Evolutionary conservation across 768 basidiomycete species (phyloP).

Genomic region (Kondoa subrosea): DNA sequence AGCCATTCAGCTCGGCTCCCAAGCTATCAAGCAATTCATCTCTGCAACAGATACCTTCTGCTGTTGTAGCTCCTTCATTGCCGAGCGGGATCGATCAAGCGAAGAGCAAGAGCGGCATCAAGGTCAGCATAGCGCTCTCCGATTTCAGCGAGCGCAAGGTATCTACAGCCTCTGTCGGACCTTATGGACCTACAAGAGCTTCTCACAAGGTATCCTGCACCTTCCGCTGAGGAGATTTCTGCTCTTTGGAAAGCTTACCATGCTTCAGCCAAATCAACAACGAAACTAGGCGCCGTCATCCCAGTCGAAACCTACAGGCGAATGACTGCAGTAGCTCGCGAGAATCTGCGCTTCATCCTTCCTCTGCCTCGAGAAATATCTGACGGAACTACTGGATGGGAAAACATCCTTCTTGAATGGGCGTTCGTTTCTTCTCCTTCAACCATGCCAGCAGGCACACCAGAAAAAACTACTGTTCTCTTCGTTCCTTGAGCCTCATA

Average conservation of each 20-base stretch:
- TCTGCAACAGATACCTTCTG: too few relatives aligned
- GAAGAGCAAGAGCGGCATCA: too few relatives aligned
- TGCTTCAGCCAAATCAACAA: slow-evolving; percentile 61
- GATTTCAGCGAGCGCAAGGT: too few relatives aligned
- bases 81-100: too few relatives aligned
- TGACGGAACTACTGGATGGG: slow-evolving; percentile 42
- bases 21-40: too few relatives aligned
- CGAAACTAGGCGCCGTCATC: slow-evolving; percentile 70
- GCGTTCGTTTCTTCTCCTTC: slow-evolving; percentile 43
- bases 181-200: slow-evolving; percentile 63
- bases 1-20: too few relatives aligned
- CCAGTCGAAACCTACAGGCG: slow-evolving; percentile 53
- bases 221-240: slow-evolving; percentile 52
- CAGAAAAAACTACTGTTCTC: slow-evolving; percentile 51
- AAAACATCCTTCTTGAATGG: slow-evolving; percentile 45
- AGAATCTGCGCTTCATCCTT: slow-evolving; percentile 63
- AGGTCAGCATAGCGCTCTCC: too few relatives aligned
- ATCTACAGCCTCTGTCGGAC: slow-evolving; percentile 65
- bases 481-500: slow-evolving; percentile 90
- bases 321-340: slow-evolving; percentile 48
- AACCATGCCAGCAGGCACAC: slow-evolving; percentile 33
- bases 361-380: slow-evolving; percentile 50
- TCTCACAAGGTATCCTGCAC: slow-evolving; percentile 38
- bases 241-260: slow-evolving; percentile 83
- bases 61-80: too few relatives aligned